Evolutionary conservation across 257 asterid species (phyloP).

Genomic region (Solanum lycopersicoides): DNA sequence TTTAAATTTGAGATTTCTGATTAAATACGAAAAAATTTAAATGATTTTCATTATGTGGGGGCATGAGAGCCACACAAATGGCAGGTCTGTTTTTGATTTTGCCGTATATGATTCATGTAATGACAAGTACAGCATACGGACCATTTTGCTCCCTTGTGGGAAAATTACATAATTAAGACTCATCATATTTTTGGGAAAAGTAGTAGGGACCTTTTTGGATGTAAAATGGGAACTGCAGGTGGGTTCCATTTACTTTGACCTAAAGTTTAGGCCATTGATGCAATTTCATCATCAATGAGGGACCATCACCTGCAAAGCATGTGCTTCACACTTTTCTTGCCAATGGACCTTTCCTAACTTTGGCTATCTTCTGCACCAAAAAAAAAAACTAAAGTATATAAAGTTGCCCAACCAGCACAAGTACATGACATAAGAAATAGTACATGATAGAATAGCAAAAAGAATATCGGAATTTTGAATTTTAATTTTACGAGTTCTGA

Average conservation of each 20-base stretch:
- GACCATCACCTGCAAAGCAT: background rate
- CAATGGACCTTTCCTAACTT: background rate
- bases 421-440: background rate
- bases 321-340: background rate
- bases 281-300: background rate
- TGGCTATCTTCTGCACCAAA: background rate
- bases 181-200: background rate
- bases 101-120: background rate
- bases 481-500: too few relatives aligned
- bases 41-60: background rate
- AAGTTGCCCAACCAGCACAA: background rate
- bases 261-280: background rate
- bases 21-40: accelerated
- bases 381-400: background rate
- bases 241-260: background rate
- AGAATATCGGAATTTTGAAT: too few relatives aligned
- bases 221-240: background rate
- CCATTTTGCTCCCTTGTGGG: background rate
- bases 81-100: background rate
- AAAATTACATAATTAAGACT: background rate
- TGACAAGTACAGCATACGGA: background rate
- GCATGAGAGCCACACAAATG: background rate
- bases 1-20: accelerated
- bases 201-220: background rate
- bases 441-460: background rate